Evolutionary conservation across 2,329 filamentous ascomycete genomes (phyloP).

Genomic region (Neodidymelliopsis sp.): DNA sequence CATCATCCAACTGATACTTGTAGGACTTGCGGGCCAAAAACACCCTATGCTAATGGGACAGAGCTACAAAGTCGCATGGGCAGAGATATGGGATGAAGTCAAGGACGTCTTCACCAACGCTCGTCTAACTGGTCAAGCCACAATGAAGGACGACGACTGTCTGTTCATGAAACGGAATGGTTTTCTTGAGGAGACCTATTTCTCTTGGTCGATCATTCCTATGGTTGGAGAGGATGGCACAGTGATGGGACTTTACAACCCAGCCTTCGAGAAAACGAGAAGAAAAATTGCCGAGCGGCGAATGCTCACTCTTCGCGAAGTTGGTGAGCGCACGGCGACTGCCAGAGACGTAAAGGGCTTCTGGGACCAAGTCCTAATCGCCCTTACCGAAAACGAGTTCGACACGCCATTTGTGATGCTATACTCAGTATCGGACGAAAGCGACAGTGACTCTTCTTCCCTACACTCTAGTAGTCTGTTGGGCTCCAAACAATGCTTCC

Average conservation of each 20-base stretch:
- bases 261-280: slow-evolving; percentile 81
- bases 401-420: slow-evolving; percentile 80
- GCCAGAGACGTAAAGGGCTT: slow-evolving; percentile 77
- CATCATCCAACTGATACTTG: slow-evolving; percentile 1
- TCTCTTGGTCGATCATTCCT: slow-evolving; percentile 83
- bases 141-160: slow-evolving; percentile 83
- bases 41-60: slow-evolving; percentile 79
- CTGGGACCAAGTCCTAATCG: slow-evolving; percentile 73
- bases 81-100: slow-evolving; percentile 77
- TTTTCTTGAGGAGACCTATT: slow-evolving; percentile 80
- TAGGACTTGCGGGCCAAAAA: slow-evolving; percentile 73
- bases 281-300: slow-evolving; percentile 79
- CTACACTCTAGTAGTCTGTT: slow-evolving; percentile 72
- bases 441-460: slow-evolving; percentile 74
- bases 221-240: slow-evolving; percentile 76
- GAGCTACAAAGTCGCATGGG: slow-evolving; percentile 72
- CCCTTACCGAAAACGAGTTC: slow-evolving; percentile 75
- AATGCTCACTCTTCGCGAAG: slow-evolving; percentile 79
- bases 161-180: slow-evolving; percentile 74
- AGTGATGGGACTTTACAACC: slow-evolving; percentile 80
- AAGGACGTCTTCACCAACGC: slow-evolving; percentile 73
- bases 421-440: slow-evolving; percentile 77
- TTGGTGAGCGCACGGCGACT: slow-evolving; percentile 76
- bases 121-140: slow-evolving; percentile 74
- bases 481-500: slow-evolving; percentile 68